Percentiles rank a stretch among this genome's conserved stretches.
Conservation (phyloP, 208 protist species). For the Ichthyophonus hoferi region DNA sequence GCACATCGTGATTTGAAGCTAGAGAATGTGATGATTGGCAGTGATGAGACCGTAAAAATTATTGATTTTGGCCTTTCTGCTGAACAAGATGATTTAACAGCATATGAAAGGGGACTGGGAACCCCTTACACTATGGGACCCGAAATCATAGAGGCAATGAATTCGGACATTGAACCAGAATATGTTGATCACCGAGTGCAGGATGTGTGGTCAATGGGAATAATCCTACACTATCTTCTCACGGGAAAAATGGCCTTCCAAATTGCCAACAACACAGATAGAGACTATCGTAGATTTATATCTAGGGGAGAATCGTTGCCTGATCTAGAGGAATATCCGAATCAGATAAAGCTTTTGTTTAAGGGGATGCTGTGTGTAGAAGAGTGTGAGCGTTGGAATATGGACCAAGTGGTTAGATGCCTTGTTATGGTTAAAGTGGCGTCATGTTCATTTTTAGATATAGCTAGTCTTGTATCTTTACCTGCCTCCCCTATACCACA, state of each 20-base stretch:
- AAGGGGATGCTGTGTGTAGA: not conserved
- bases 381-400: not conserved
- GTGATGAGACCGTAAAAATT: not conserved
- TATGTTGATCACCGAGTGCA: not conserved
- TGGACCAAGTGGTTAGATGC: not conserved
- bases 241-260: not conserved
- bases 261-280: not conserved
- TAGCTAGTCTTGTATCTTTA: not conserved
- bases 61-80: slow-evolving; percentile 27
- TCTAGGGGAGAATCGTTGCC: not conserved
- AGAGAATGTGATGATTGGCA: slow-evolving; percentile 15
- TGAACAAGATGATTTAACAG: not conserved
- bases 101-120: not conserved
- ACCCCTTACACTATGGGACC: not conserved
- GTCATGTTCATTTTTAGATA: not conserved
- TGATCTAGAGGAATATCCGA: not conserved
- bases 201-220: not conserved
- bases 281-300: not conserved
- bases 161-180: not conserved
- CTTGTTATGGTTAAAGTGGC: not conserved
- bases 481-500: not conserved
- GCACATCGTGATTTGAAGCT: slow-evolving; percentile 39
- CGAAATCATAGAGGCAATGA: not conserved
- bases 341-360: not conserved
- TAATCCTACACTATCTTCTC: not conserved